phyloP scores from a whole-genome alignment of 345 rosid genomes.

The Citrus maxima region DNA sequence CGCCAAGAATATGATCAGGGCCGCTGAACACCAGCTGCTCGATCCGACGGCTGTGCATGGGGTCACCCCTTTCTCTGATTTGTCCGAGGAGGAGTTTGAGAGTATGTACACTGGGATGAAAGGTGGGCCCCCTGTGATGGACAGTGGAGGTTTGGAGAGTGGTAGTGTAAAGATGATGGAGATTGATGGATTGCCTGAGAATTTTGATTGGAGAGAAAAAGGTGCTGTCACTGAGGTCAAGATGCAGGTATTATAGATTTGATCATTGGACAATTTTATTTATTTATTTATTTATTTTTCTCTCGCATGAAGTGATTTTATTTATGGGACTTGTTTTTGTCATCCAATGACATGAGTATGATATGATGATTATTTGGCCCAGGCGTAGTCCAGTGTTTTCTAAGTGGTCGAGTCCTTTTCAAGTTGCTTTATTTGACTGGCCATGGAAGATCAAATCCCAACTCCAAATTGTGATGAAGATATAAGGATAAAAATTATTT shows the following conservation, averaged over 20 bases:
- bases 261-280: background rate
- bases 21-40: slow-evolving; percentile 72
- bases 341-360: too few species aligned
- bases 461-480: too few species aligned
- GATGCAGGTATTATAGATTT: slow-evolving; percentile 45
- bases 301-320: too few species aligned
- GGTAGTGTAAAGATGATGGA: slow-evolving; percentile 9
- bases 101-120: slow-evolving; percentile 53
- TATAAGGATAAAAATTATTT: too few species aligned
- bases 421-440: too few species aligned
- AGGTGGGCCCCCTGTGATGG: slow-evolving; percentile 10
- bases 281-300: background rate
- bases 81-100: slow-evolving; percentile 74
- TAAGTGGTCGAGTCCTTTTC: too few species aligned
- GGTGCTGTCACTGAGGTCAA: slow-evolving; percentile 91
- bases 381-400: too few species aligned
- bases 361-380: too few species aligned
- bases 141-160: background rate
- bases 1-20: slow-evolving; percentile 61
- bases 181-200: slow-evolving; percentile 55
- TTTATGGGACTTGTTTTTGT: too few species aligned
- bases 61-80: slow-evolving; percentile 73
- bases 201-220: slow-evolving; percentile 85
- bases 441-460: rapidly evolving
- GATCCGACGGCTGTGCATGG: slow-evolving; percentile 83